A percentile compares a stretch with the other conserved stretches of the same genome.
Conservation (phyloP, 169 alveolate species). For the Cryptosporidium tyzzeri region DNA sequence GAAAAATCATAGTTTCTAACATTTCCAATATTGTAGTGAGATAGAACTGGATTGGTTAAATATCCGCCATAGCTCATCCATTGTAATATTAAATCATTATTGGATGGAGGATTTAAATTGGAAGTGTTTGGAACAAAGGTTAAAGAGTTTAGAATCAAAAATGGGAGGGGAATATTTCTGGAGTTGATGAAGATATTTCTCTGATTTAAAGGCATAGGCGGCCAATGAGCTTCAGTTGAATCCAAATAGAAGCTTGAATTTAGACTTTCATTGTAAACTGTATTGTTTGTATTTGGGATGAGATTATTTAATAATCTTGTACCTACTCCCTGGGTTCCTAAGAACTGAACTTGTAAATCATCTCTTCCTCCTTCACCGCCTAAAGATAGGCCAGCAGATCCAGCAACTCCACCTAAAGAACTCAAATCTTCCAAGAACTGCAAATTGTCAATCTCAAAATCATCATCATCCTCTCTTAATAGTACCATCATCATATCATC, state of each 20-base stretch:
- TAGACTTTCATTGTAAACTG: background rate
- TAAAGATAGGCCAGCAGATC: slow-evolving; percentile 1
- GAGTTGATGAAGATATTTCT: slow-evolving; percentile 54
- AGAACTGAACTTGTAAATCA: slow-evolving; percentile 28
- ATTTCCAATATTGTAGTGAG: slow-evolving; percentile 60
- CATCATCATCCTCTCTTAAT: slow-evolving; percentile 63
- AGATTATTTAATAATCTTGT: background rate
- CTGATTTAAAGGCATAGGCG: slow-evolving; percentile 63
- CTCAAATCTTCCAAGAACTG: slow-evolving; percentile 51
- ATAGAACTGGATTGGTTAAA: slow-evolving; percentile 33
- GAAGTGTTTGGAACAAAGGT: slow-evolving; percentile 67
- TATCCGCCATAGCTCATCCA: slow-evolving; percentile 73
- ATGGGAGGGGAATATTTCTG: slow-evolving; percentile 64
- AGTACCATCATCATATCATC: slow-evolving; percentile 77
- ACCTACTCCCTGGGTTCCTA: background rate
- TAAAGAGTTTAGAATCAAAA: slow-evolving; percentile 50
- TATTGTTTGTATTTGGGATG: background rate
- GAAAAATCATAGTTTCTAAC: background rate
- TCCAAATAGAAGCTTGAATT: slow-evolving; percentile 59
- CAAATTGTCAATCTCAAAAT: slow-evolving; percentile 57
- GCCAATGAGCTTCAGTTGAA: slow-evolving; percentile 58
- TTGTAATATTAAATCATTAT: slow-evolving; percentile 59
- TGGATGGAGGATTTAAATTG: slow-evolving; percentile 57
- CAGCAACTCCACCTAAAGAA: slow-evolving; percentile 6
- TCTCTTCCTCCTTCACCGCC: slow-evolving; percentile 15